phyloP scores from a whole-genome alignment of 2,329 filamentous ascomycete species.

The Venturia nashicola region DNA sequence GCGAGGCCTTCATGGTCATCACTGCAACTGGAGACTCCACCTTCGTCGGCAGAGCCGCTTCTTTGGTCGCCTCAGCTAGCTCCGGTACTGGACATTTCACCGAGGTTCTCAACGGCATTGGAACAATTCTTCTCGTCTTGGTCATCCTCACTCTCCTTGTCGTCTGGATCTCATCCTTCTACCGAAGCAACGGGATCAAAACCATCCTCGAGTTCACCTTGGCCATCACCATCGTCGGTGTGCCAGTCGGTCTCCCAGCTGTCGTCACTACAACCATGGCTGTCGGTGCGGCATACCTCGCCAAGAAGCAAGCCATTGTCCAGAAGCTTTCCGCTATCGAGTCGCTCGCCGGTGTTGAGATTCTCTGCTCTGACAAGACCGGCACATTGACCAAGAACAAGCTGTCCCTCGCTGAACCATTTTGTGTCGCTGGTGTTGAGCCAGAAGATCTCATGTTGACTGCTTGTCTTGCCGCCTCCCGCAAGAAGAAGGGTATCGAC shows the following conservation, averaged over 20 bases:
- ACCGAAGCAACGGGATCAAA: conserved; percentile 72
- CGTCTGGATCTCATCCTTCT: conserved; percentile 81
- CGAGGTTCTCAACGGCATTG: conserved; percentile 78
- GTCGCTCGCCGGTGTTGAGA: conserved; percentile 83
- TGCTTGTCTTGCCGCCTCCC: conserved; percentile 77
- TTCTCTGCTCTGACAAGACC: conserved; percentile 90
- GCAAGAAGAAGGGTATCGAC: conserved; percentile 93
- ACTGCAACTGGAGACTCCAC: conserved; percentile 81
- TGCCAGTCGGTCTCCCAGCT: conserved; percentile 83
- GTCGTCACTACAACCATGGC: conserved; percentile 91
- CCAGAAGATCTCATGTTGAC: conserved; percentile 85
- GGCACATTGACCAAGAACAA: conserved; percentile 93
- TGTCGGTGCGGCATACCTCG: conserved; percentile 81
- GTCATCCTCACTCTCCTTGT: conserved; percentile 70
- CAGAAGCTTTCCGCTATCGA: conserved; percentile 89
- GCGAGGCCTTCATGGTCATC: conserved; percentile 71
- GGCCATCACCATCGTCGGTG: conserved; percentile 82
- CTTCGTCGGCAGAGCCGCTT: conserved; percentile 79
- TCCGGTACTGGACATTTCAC: conserved; percentile 76
- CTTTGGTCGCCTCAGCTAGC: conserved; percentile 67
- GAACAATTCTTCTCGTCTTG: conserved; percentile 65
- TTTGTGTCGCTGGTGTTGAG: conserved; percentile 69
- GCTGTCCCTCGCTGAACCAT: conserved; percentile 75
- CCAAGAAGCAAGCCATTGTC: conserved; percentile 86
- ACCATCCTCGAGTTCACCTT: conserved; percentile 73